These are phyloP conservation scores for Volvox carteri DNA, from an alignment of 163 green algal genomes.

Conservation along the genomic window DNA sequence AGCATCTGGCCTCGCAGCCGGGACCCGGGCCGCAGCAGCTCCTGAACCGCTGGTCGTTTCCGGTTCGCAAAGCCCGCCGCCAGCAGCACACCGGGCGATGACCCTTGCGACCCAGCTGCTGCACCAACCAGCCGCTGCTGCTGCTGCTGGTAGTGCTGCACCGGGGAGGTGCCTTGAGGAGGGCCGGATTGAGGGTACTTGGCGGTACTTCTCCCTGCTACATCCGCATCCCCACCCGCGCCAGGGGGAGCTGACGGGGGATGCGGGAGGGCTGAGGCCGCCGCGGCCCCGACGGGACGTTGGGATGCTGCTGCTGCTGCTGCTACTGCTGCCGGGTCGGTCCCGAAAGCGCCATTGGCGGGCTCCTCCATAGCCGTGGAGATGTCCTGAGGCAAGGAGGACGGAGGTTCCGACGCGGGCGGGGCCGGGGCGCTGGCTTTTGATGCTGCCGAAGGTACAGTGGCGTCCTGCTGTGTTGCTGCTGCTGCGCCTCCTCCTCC, in stretches of 20 bases:
- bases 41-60: slow-evolving; percentile 39
- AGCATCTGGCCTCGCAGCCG: slow-evolving; percentile 21
- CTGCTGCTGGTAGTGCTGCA: not conserved
- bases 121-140: not conserved
- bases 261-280: no score
- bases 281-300: no score
- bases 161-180: no score
- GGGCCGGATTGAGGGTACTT: no score
- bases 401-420: no score
- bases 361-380: no score
- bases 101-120: not conserved
- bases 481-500: not conserved
- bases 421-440: not conserved
- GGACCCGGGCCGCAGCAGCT: slow-evolving; percentile 12
- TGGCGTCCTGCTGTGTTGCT: not conserved
- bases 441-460: no score
- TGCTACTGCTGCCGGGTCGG: not conserved
- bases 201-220: no score
- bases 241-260: no score
- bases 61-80: not conserved
- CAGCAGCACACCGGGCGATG: not conserved
- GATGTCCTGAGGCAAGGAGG: no score
- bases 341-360: not conserved
- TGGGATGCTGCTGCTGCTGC: slow-evolving; percentile 15
- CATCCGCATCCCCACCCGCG: no score